Percentiles rank a stretch among this genome's conserved stretches.
These are phyloP conservation scores for Colletotrichum paranaense DNA, from an alignment of 2,329 filamentous ascomycete species.

Conservation along the genomic window DNA sequence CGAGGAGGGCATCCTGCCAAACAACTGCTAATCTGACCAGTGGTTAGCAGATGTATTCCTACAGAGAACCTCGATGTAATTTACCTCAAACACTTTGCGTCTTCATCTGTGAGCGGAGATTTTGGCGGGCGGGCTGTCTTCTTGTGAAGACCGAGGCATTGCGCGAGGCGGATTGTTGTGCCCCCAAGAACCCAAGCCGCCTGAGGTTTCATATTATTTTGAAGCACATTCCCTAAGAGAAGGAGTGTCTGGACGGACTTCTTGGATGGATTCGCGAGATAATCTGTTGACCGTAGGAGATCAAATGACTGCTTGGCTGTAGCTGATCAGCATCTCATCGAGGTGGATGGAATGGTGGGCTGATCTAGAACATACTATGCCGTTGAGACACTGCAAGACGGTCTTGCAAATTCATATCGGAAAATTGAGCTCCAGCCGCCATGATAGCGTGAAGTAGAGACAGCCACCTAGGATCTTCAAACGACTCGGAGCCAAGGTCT, in stretches of 20 bases:
- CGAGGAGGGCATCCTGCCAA: not conserved
- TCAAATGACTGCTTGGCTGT: not conserved
- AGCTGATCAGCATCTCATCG: not conserved
- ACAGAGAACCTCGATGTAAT: not conserved
- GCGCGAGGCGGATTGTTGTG: constrained; percentile 26
- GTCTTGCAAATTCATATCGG: not conserved
- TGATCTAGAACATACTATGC: not conserved
- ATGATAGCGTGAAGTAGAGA: not conserved
- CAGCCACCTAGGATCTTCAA: not conserved
- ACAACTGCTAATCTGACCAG: not conserved
- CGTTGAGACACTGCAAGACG: not conserved
- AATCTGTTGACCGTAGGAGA: not conserved
- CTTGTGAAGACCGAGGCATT: constrained; percentile 18
- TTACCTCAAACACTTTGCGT: not conserved
- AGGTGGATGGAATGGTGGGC: not conserved
- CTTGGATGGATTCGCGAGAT: not conserved
- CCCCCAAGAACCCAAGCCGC: constrained; percentile 32
- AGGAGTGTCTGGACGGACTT: not conserved
- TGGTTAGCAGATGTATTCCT: not conserved
- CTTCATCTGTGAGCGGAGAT: not conserved
- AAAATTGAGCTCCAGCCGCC: not conserved
- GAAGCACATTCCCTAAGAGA: constrained; percentile 27
- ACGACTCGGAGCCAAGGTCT: not conserved
- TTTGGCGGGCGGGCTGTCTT: not conserved
- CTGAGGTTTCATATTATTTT: constrained; percentile 34